Conservation (phyloP, 768 basidiomycete species). For the Hirschioporus abietinus region DNA sequence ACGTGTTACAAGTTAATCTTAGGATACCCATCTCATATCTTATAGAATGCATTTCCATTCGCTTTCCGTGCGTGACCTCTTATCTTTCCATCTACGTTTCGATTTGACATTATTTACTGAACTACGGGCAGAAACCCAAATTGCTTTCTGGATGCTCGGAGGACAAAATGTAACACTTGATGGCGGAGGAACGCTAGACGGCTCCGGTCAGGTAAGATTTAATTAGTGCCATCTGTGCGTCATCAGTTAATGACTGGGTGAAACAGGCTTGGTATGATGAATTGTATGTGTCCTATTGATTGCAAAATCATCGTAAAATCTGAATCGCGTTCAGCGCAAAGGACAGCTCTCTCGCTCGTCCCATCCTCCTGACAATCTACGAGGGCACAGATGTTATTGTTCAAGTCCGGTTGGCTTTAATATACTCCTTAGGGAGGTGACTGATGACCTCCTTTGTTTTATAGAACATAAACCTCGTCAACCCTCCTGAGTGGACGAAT, state of each 20-base stretch:
- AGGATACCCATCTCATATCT: too few relatives aligned
- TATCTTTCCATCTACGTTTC: not conserved
- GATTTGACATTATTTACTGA: not conserved
- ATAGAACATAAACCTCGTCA: constrained; percentile 39
- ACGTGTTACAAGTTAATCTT: not conserved
- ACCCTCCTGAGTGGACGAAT: constrained; percentile 38
- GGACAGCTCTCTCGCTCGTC: constrained; percentile 41
- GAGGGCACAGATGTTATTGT: constrained; percentile 37
- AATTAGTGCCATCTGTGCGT: not conserved
- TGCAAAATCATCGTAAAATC: not conserved
- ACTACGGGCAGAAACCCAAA: constrained; percentile 30
- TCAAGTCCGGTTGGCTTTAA: constrained; percentile 13
- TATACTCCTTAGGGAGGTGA: not conserved
- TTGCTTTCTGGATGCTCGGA: constrained; percentile 52
- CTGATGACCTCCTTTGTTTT: not conserved
- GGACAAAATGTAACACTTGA: constrained; percentile 42
- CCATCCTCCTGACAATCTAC: constrained; percentile 38
- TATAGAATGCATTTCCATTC: constrained; percentile 46
- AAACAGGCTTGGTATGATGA: constrained; percentile 51
- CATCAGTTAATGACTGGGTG: not conserved
- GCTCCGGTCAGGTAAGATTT: constrained; percentile 51
- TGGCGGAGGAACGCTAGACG: constrained; percentile 63
- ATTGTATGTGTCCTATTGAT: constrained; percentile 27
- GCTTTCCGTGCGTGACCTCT: constrained; percentile 30
- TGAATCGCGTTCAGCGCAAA: constrained; percentile 26